Evolutionary conservation across 257 asterid species (phyloP), one percentile per base, ranked within the genome.

Genomic region (Anisodus tanguticus): DNA sequence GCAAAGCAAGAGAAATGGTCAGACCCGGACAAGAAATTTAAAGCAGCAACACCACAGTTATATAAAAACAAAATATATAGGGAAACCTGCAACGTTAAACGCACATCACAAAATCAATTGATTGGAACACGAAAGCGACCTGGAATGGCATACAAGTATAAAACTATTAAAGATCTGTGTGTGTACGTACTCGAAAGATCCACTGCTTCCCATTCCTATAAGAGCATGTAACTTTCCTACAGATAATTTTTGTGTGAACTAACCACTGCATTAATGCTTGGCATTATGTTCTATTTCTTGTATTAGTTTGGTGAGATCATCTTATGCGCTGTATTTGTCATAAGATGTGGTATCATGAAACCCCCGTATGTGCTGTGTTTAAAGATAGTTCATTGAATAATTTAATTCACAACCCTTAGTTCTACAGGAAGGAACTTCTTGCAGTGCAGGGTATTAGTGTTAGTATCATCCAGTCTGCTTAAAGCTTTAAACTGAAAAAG

Each of bases 101-200:
- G 3, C 60, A 47, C 59, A 11, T 13, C 45, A 74, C 19, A 74
- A 49, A 31, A 74, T 74, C 81, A 19, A 6, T 22, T 74, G 62
- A 11, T 49, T 74, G 81, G 80, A 72, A 49, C 62, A 19, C 41
- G 22, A 49, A 22, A 41, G 51, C 12, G 62, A 19, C 43, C 80
- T 74, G 43, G 60, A 74, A 74, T 51, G 80, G 43, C 60, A 74
- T 74, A 74, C 19, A 74, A 74, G 43, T 41, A 74, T 74, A 74
- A 47, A 74, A 74, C 60, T 45, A 17, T 47, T 11, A 3, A 47
- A 19, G 8, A 43, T 31, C 9, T 72, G 59, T 9, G 37, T 74
- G 57, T 49, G 58, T 49, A 3, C 10, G 3, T 49, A 74, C 60
- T 47, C 13, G 16, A 74, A 19, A 13, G 49, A 9, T 67, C 74